Base-by-base conservation (phyloP, 257 asterid genomes). In the Vinca minor region DNA sequence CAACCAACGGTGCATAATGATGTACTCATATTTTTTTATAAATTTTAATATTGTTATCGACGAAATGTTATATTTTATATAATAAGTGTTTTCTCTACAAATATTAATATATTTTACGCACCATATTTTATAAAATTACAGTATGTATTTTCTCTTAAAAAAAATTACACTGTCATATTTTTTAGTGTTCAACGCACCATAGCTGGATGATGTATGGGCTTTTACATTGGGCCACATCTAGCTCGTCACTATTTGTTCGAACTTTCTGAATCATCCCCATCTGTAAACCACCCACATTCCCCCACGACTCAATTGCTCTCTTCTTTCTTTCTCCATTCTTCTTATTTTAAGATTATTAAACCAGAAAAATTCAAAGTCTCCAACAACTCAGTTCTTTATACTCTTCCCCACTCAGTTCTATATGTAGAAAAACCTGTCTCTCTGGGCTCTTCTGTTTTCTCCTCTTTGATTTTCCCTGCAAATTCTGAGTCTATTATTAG, bases 121-220 rank as follows among this genome's bases (percentile, higher is more conserved):
- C n/a, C n/a, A n/a, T n/a, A n/a, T n/a, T n/a, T n/a, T n/a, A n/a
- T n/a, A n/a, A n/a, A n/a, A n/a, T n/a, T n/a, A n/a, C n/a, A n/a
- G n/a, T n/a, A n/a, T n/a, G n/a, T n/a, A n/a, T n/a, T n/a, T n/a
- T n/a, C n/a, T n/a, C n/a, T n/a, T n/a, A n/a, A n/a, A n/a, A n/a
- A n/a, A n/a, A n/a, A n/a, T n/a, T n/a, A n/a, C n/a, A n/a, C n/a
- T n/a, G n/a, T n/a, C n/a, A n/a, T n/a, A n/a, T n/a, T n/a, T n/a
- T n/a, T n/a, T n/a, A n/a, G n/a, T n/a, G n/a, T n/a, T n/a, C n/a
- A n/a, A n/a, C n/a, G n/a, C n/a, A n/a, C n/a, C n/a, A n/a, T n/a
- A n/a, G n/a, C n/a, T 38, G 42, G 64, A 26, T 38, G 13, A 69
- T 10, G 75, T 35, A 75, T 66, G 82, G 72, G 74, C 80, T 56